Evolutionary conservation across 352 stramenopile genomes (phyloP).

Genomic region (Globisporangium lucens): DNA sequence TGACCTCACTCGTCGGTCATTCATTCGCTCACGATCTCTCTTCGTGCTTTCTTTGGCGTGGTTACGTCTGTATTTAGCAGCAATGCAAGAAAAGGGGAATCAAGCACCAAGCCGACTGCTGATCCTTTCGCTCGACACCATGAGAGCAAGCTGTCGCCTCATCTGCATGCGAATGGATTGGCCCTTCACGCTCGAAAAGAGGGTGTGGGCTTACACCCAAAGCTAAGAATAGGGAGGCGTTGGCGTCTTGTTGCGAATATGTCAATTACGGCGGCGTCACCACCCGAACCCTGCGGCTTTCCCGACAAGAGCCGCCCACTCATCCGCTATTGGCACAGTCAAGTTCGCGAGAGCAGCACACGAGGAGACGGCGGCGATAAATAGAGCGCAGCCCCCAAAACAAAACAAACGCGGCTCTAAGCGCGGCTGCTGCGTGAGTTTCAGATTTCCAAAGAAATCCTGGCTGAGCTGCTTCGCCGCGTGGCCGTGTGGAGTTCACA

Average conservation of each 20-base stretch:
- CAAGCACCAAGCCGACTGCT: not conserved
- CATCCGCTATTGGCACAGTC: not conserved
- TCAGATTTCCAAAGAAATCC: constrained; percentile 7
- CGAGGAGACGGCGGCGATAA: not conserved
- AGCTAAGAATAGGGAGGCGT: constrained; percentile 1
- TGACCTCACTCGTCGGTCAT: not conserved
- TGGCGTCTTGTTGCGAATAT: not conserved
- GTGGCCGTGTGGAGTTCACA: not conserved
- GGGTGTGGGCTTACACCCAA: not conserved
- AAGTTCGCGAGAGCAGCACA: not conserved
- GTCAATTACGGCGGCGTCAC: not conserved
- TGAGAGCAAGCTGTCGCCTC: not conserved
- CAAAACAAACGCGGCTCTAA: not conserved
- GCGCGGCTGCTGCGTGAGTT: not conserved
- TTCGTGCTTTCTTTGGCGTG: not conserved
- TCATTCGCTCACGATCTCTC: not conserved
- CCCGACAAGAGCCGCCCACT: constrained; percentile 1
- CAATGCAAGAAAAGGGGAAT: not conserved
- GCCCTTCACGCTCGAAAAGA: not conserved
- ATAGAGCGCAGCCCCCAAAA: not conserved
- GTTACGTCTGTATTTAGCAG: not conserved
- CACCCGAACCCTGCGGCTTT: not conserved
- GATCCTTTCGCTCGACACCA: not conserved
- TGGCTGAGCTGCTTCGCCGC: not conserved
- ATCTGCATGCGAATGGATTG: not conserved